Percentiles rank a stretch among this genome's conserved stretches.
Evolutionary conservation across 2,329 filamentous ascomycete genomes (phyloP).

Genomic region (Chlorencoelia australis): DNA sequence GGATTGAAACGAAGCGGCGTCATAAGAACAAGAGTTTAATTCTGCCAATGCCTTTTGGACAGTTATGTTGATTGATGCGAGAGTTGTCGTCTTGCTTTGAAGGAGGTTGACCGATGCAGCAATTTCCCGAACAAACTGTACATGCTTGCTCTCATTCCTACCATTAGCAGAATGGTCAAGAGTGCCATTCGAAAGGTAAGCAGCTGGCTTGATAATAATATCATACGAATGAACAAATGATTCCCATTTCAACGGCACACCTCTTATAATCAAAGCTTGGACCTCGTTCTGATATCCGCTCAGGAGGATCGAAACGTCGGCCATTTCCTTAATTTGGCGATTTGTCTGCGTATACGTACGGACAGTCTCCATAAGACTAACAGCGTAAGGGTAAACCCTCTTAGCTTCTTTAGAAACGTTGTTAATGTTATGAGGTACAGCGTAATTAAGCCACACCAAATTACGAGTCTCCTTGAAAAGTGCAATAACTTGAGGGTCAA

Average conservation of each 20-base stretch:
- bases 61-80: constrained; percentile 70
- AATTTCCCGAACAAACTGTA: constrained; percentile 93
- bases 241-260: constrained; percentile 88
- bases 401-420: constrained; percentile 99
- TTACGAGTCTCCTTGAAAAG: constrained; percentile 98
- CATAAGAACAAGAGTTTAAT: constrained; percentile 76
- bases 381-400: constrained; percentile 92
- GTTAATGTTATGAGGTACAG: constrained; percentile 86
- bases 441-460: constrained; percentile 86
- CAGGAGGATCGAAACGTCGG: constrained; percentile 75
- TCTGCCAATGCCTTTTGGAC: constrained; percentile 75
- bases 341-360: constrained; percentile 83
- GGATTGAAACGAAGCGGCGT: constrained; percentile 65
- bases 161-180: constrained; percentile 48
- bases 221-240: constrained; percentile 97
- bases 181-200: constrained; percentile 46
- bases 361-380: constrained; percentile 98
- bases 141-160: constrained; percentile 78
- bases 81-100: constrained; percentile 73
- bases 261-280: constrained; percentile 72
- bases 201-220: constrained; percentile 61
- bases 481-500: constrained; percentile 92
- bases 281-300: constrained; percentile 90
- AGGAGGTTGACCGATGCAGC: constrained; percentile 77
- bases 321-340: constrained; percentile 74